Base-by-base conservation (phyloP, 2,329 filamentous ascomycete species). In the Ophiobolus disseminans region DNA sequence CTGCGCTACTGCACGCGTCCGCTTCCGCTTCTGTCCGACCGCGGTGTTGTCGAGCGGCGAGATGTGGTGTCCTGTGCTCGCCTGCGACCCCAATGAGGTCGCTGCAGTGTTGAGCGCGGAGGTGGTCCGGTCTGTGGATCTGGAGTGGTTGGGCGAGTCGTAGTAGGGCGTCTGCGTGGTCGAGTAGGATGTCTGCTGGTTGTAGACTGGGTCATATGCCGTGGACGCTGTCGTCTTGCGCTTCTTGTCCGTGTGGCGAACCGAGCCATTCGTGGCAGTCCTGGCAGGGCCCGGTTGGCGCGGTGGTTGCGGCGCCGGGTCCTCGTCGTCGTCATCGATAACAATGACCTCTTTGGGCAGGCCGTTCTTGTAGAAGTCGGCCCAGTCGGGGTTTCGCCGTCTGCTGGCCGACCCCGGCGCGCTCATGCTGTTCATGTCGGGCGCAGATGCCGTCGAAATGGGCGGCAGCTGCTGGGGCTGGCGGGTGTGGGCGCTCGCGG, bases 21-120 rank as follows among this genome's bases (percentile, higher is more conserved):
- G 85, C 76, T 96, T 97, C 65, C 92, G 84, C 78, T 97, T 97
- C 73, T 94, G 89, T 25, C 91, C 90, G n/a, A 85, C 79, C 42
- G 82, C 80, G 23, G 78, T 78, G 40, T 87, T 82, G 55, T 87
- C 86, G 59, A 86, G 60, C 23, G 72, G 72, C 26, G 72, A 84
- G 40, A 89, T 86, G 65, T 89, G 87, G 26, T 78, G 69, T 26
- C 80, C 81, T 57, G 78, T 83, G 72, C 81, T 83, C 21, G 78
- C 78, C 60, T 82, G 80, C 5, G 89, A 92, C 11, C 86, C 88
- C 5, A 92, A 76, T 11, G 93, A 97, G 0, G 94, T 97, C 4
- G 91, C 87, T 34, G 93, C 93, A 0, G 92, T 94, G 66, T 93
- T 86, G 48, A 92, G 79, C 34, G 84, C 83, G 13, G 90, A 94